Percentiles rank a stretch among this genome's conserved stretches.
phyloP scores from a whole-genome alignment of 2,329 filamentous ascomycete genomes.

The Helicocarpus griseus region DNA sequence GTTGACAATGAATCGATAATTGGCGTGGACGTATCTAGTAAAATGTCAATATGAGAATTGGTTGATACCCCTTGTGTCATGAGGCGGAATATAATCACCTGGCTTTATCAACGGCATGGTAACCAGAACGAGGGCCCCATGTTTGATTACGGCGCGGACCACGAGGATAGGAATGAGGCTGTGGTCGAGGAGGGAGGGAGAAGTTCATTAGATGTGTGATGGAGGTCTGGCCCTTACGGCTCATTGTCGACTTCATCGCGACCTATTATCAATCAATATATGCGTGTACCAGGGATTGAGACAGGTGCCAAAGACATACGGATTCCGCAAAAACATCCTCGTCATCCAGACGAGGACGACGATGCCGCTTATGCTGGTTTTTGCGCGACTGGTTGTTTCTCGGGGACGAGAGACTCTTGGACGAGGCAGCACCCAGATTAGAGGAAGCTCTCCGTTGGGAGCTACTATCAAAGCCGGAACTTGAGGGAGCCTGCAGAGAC shows the following conservation, averaged over 20 bases:
- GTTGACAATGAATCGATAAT: constrained; percentile 92
- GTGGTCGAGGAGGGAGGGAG: constrained; percentile 64
- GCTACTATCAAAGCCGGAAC: constrained; percentile 24
- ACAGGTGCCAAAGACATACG: constrained; percentile 40
- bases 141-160: constrained; percentile 62
- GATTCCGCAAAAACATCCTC: constrained; percentile 82
- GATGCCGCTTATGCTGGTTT: constrained; percentile 76
- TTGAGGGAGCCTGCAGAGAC: constrained; percentile 24
- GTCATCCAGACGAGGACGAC: constrained; percentile 62
- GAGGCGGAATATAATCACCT: constrained; percentile 43
- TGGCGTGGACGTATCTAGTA: constrained; percentile 75
- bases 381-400: constrained; percentile 67
- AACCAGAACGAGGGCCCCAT: constrained; percentile 79
- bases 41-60: neutral
- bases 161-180: constrained; percentile 43
- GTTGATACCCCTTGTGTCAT: neutral
- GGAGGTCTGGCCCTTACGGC: constrained; percentile 84
- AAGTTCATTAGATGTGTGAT: constrained; percentile 97
- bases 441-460: constrained; percentile 33
- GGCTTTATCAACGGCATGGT: constrained; percentile 85
- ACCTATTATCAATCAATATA: constrained; percentile 30
- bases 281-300: neutral
- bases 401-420: constrained; percentile 27
- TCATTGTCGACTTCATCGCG: constrained; percentile 54
- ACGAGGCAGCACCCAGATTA: constrained; percentile 30